phyloP scores from a whole-genome alignment of 2,329 filamentous ascomycete genomes.

The Pyrenochaeta sp. region DNA sequence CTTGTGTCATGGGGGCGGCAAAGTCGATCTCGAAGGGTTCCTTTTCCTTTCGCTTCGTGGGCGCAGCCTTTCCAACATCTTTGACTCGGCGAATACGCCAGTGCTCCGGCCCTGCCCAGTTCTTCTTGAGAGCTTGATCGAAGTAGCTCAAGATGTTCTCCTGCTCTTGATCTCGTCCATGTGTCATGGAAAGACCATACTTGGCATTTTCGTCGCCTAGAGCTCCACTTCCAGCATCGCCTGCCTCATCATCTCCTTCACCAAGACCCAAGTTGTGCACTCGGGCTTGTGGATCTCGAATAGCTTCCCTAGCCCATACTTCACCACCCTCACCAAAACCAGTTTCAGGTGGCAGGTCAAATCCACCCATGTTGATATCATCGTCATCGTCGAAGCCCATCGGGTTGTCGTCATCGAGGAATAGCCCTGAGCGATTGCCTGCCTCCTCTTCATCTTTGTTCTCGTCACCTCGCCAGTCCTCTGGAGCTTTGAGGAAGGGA shows the following conservation, averaged over 20 bases:
- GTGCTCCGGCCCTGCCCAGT: slow-evolving; percentile 98
- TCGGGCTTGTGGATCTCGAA: slow-evolving; percentile 83
- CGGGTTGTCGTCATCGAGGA: slow-evolving; percentile 86
- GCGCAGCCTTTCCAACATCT: slow-evolving; percentile 67
- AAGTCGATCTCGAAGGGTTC: slow-evolving; percentile 97
- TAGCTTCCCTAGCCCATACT: slow-evolving; percentile 91
- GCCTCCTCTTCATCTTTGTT: slow-evolving; percentile 60
- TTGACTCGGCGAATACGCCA: slow-evolving; percentile 98
- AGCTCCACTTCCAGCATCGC: slow-evolving; percentile 56
- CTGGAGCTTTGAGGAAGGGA: slow-evolving; percentile 87
- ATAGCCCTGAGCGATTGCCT: slow-evolving; percentile 77
- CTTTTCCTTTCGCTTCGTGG: slow-evolving; percentile 85
- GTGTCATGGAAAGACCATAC: slow-evolving; percentile 82
- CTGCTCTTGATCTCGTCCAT: slow-evolving; percentile 74
- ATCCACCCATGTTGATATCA: slow-evolving; percentile 68
- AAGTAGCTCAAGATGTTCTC: slow-evolving; percentile 99
- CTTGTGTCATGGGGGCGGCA: slow-evolving; percentile 73
- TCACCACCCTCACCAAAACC: slow-evolving; percentile 97
- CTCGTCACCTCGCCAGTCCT: slow-evolving; percentile 82
- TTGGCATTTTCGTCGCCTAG: slow-evolving; percentile 69
- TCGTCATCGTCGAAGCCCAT: slow-evolving; percentile 78
- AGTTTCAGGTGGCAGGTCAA: slow-evolving; percentile 69
- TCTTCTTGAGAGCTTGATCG: slow-evolving; percentile 94
- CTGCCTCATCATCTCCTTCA: slow-evolving; percentile 63
- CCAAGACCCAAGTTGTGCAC: slow-evolving; percentile 72